Evolutionary conservation across 371 early-diverging fungal genomes (phyloP).

Genomic region (Mortierella sp.): DNA sequence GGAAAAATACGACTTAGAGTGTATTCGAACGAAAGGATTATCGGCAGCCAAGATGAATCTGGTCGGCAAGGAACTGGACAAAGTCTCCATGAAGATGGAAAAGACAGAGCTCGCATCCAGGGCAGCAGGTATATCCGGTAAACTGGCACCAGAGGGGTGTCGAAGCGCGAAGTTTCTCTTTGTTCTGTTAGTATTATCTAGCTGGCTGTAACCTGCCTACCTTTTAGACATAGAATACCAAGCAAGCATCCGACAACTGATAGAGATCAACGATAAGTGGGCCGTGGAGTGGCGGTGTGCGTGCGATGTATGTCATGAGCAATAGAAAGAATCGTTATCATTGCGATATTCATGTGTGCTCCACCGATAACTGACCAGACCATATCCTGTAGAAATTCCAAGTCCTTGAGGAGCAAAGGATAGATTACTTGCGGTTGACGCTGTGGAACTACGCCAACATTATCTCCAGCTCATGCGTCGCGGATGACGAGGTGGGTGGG

Average conservation of each 20-base stretch:
- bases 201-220: neutral
- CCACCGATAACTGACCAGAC: too few relatives aligned
- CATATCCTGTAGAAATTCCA: slow-evolving; percentile 71
- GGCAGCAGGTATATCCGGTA: slow-evolving; percentile 49
- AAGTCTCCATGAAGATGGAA: slow-evolving; percentile 45
- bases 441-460: slow-evolving; percentile 91
- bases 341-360: neutral
- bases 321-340: neutral
- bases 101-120: slow-evolving; percentile 50
- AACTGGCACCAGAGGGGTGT: too few relatives aligned
- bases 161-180: too few relatives aligned
- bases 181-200: neutral
- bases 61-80: slow-evolving; percentile 48
- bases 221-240: slow-evolving; percentile 76
- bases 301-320: slow-evolving; percentile 68
- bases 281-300: slow-evolving; percentile 73
- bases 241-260: slow-evolving; percentile 68
- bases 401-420: slow-evolving; percentile 88
- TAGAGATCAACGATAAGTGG: slow-evolving; percentile 79
- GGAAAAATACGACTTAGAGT: slow-evolving; percentile 79
- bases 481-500: slow-evolving; percentile 85
- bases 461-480: slow-evolving; percentile 81
- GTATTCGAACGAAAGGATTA: slow-evolving; percentile 40
- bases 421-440: slow-evolving; percentile 83
- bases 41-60: slow-evolving; percentile 47